phyloP scores from a whole-genome alignment of 768 basidiomycete genomes.

The Lactarius sanguifluus region DNA sequence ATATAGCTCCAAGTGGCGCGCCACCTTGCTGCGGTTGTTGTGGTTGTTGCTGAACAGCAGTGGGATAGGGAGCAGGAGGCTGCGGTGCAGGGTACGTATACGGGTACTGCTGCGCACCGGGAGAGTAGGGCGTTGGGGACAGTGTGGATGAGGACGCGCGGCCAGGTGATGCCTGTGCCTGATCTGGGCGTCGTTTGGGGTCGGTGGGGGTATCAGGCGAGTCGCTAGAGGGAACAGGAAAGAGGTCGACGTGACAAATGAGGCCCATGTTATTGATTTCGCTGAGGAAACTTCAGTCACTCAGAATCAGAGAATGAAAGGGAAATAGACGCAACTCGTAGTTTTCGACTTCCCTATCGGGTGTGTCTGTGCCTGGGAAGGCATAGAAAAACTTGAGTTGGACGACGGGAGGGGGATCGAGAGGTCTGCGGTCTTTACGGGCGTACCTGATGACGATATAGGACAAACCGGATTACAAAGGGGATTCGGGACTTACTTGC shows the following conservation, averaged over 20 bases:
- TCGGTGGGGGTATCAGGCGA: slow-evolving; percentile 15
- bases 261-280: slow-evolving; percentile 63
- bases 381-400: slow-evolving; percentile 32
- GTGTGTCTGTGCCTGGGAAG: slow-evolving; percentile 14
- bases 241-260: slow-evolving; percentile 76
- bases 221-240: slow-evolving; percentile 46
- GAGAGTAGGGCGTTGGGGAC: slow-evolving; percentile 30
- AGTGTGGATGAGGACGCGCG: slow-evolving; percentile 28
- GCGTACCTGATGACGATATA: slow-evolving; percentile 28
- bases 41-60: slow-evolving; percentile 3
- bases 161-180: slow-evolving; percentile 15
- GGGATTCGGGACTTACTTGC: slow-evolving; percentile 32
- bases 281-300: slow-evolving; percentile 38
- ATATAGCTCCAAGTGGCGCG: slow-evolving; percentile 12
- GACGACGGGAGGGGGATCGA: slow-evolving; percentile 34
- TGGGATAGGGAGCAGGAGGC: slow-evolving; percentile 20
- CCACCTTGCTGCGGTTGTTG: background rate
- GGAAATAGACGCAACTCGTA: slow-evolving; percentile 25
- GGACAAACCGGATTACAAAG: too few species aligned
- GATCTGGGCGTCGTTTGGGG: slow-evolving; percentile 20
- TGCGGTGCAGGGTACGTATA: slow-evolving; percentile 30
- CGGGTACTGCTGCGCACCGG: slow-evolving; percentile 26
- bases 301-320: slow-evolving; percentile 1
- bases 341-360: slow-evolving; percentile 26
- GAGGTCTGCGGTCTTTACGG: slow-evolving; percentile 32